Conservation (phyloP, 2,329 filamentous ascomycete species). For the Fusarium sp. region DNA sequence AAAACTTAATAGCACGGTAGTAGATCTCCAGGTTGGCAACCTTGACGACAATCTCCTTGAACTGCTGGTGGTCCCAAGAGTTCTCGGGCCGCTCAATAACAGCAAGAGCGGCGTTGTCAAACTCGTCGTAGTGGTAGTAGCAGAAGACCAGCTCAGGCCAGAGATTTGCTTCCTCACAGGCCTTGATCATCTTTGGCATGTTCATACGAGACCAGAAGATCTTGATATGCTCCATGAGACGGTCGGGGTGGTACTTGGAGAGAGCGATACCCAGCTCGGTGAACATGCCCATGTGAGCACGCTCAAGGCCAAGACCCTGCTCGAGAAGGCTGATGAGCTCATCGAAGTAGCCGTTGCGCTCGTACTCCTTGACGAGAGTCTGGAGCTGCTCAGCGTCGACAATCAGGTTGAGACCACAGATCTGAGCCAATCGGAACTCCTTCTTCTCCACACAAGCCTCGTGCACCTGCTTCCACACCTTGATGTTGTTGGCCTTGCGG, state of each 20-base stretch:
- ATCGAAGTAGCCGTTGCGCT: slow-evolving; percentile 97
- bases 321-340: slow-evolving; percentile 95
- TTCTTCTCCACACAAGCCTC: slow-evolving; percentile 96
- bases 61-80: slow-evolving; percentile 99
- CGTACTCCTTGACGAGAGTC: slow-evolving; percentile 95
- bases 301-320: slow-evolving; percentile 92
- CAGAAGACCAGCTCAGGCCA: slow-evolving; percentile 99
- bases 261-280: slow-evolving; percentile 92
- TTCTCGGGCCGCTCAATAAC: slow-evolving; percentile 98
- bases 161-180: slow-evolving; percentile 92
- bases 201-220: slow-evolving; percentile 99
- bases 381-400: slow-evolving; percentile 96
- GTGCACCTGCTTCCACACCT: slow-evolving; percentile 99
- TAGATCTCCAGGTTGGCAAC: slow-evolving; percentile 99
- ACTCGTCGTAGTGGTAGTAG: slow-evolving; percentile 98
- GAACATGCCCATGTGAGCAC: slow-evolving; percentile 97
- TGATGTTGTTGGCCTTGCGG: slow-evolving; percentile 98
- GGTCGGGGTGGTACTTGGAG: slow-evolving; percentile 93
- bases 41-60: slow-evolving; percentile 99
- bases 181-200: slow-evolving; percentile 95
- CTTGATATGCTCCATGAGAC: slow-evolving; percentile 98
- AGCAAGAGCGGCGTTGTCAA: slow-evolving; percentile 94
- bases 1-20: slow-evolving; percentile 96
- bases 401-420: slow-evolving; percentile 97
- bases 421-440: slow-evolving; percentile 98